Evolutionary conservation across 306 rosid genomes (phyloP).

Genomic region (Prunus campanulata): DNA sequence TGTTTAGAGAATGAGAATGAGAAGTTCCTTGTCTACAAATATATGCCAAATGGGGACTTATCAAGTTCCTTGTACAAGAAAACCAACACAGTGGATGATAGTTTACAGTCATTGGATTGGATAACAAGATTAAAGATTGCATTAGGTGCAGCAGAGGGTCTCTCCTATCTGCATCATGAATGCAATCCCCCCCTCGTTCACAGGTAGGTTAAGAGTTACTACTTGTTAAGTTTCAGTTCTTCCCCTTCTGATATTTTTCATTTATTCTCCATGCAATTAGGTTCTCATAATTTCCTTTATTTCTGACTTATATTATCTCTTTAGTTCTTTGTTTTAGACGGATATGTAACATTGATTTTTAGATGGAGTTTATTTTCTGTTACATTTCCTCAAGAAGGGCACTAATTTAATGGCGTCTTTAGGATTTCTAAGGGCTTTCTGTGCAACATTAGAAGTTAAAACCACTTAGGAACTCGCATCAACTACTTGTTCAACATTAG

Average conservation of each 20-base stretch:
- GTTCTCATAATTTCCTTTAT: not conserved
- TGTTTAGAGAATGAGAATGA: constrained; percentile 83
- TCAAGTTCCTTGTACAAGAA: constrained; percentile 65
- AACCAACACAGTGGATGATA: constrained; percentile 50
- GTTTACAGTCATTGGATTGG: constrained; percentile 91
- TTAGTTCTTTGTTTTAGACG: not conserved
- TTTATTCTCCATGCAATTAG: constrained; percentile 1
- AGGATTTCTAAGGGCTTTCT: not conserved
- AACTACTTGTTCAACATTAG: not conserved
- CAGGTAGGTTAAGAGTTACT: constrained; percentile 50
- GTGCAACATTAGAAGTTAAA: not conserved
- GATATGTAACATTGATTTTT: not conserved
- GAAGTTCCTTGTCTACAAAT: constrained; percentile 81
- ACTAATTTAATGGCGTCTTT: not conserved
- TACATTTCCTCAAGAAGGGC: not conserved
- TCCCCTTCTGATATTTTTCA: not conserved
- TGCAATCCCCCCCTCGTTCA: constrained; percentile 83
- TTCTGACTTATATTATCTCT: not conserved
- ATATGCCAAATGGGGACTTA: constrained; percentile 80
- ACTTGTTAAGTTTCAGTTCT: constrained; percentile 13
- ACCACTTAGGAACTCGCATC: not conserved
- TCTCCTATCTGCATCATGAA: constrained; percentile 82
- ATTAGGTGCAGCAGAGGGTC: constrained; percentile 86
- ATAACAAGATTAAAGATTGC: constrained; percentile 94
- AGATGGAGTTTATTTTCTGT: not conserved